These are phyloP conservation scores for Babesia divergens DNA, from an alignment of 169 alveolate genomes.

Conservation along the genomic window DNA sequence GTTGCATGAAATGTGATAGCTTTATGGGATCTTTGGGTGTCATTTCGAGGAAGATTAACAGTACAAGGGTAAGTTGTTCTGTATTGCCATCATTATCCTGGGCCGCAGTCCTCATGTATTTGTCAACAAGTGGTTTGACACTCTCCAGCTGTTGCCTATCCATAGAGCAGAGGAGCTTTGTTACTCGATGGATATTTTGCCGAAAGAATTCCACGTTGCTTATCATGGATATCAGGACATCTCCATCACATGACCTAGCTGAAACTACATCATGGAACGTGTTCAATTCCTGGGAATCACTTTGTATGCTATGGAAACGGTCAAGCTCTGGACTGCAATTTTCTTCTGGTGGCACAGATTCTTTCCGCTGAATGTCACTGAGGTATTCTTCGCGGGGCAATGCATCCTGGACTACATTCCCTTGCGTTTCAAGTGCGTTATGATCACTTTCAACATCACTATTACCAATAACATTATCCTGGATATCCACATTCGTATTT, in stretches of 20 bases:
- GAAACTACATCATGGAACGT: background rate
- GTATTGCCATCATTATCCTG: background rate
- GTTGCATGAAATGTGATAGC: background rate
- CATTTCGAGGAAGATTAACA: slow-evolving; percentile 5
- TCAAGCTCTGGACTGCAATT: background rate
- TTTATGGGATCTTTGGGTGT: background rate
- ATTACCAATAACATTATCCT: too few species aligned
- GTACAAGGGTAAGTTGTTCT: slow-evolving; percentile 6
- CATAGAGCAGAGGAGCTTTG: background rate
- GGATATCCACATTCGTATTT: too few species aligned
- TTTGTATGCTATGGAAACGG: background rate
- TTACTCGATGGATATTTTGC: background rate
- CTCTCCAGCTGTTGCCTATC: background rate
- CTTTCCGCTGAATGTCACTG: too few species aligned
- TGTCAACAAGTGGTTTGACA: background rate
- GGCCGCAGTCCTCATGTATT: background rate
- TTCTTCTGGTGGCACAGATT: too few species aligned
- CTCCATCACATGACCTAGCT: background rate
- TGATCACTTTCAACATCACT: too few species aligned
- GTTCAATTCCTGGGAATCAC: background rate
- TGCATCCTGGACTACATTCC: too few species aligned
- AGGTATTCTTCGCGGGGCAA: too few species aligned
- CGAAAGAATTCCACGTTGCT: background rate
- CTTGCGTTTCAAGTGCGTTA: too few species aligned
- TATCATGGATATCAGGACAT: background rate